Percentiles rank a stretch among this genome's conserved stretches.
These are phyloP conservation scores for Somion occarium DNA, from an alignment of 1,284 basidiomycete species.

Conservation along the genomic window DNA sequence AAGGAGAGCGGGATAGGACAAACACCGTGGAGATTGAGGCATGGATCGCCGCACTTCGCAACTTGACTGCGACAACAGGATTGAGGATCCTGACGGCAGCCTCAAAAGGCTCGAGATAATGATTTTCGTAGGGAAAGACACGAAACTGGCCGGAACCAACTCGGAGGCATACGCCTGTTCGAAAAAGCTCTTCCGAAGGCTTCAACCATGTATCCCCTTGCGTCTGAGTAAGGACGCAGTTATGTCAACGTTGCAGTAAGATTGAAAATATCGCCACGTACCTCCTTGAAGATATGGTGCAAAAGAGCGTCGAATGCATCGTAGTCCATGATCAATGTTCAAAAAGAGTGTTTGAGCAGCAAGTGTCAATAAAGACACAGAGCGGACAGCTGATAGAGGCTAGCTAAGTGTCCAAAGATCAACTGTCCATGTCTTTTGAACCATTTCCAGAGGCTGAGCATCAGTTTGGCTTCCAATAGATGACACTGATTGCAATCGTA, in stretches of 20 bases:
- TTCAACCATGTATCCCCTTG: constrained; percentile 75
- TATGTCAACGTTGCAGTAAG: not conserved
- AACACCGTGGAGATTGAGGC: constrained; percentile 68
- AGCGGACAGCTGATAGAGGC: no score
- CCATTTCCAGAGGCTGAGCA: no score
- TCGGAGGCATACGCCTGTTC: constrained; percentile 64
- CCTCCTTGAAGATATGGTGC: constrained; percentile 58
- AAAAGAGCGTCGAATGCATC: constrained; percentile 69
- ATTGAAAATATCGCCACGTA: constrained; percentile 14
- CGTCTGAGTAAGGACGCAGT: constrained; percentile 57
- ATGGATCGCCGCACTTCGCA: constrained; percentile 74
- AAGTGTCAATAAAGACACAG: no score
- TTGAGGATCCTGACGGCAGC: constrained; percentile 67
- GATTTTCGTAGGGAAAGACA: constrained; percentile 65
- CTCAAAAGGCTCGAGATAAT: constrained; percentile 61
- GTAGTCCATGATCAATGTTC: constrained; percentile 76
- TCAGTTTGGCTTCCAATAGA: no score
- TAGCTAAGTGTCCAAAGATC: not conserved
- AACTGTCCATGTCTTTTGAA: no score
- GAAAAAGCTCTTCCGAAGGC: constrained; percentile 65
- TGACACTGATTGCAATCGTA: no score
- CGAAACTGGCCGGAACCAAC: constrained; percentile 59
- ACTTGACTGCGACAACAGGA: constrained; percentile 76
- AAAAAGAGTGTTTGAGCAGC: constrained; percentile 68
- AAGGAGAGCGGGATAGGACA: constrained; percentile 25